phyloP scores from a whole-genome alignment of 345 rosid genomes.

The Heritiera littoralis region DNA sequence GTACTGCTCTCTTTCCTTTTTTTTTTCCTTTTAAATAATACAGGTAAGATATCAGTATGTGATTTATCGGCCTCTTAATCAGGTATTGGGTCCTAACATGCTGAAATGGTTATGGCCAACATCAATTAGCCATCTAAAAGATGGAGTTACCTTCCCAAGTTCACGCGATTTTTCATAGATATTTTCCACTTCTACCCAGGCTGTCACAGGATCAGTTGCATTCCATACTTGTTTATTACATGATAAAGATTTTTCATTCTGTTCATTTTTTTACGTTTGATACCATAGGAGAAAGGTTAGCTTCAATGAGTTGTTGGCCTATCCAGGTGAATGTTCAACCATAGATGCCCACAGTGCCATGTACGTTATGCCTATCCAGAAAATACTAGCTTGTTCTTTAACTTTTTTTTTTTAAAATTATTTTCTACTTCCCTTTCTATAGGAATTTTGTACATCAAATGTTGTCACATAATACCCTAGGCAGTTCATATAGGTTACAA shows the following conservation, averaged over 20 bases:
- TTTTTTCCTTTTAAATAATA: background rate
- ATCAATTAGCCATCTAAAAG: slow-evolving; percentile 61
- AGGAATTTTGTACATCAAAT: background rate
- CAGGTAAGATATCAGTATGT: background rate
- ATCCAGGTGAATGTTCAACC: background rate
- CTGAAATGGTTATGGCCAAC: slow-evolving; percentile 80
- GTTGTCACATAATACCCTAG: background rate
- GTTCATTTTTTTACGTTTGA: background rate
- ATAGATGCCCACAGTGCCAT: background rate
- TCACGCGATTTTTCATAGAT: slow-evolving; percentile 44
- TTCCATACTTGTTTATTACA: background rate
- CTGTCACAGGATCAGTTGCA: background rate
- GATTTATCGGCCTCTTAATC: slow-evolving; percentile 30
- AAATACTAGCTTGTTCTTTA: background rate
- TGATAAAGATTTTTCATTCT: background rate
- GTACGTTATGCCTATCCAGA: background rate
- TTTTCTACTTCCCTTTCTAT: background rate
- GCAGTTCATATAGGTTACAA: background rate
- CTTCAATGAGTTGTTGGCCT: background rate
- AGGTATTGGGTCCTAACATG: slow-evolving; percentile 79
- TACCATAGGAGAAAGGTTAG: background rate
- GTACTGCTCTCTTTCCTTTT: slow-evolving; percentile 36
- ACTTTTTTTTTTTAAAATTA: background rate
- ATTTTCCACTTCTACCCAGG: background rate
- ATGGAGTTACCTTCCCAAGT: slow-evolving; percentile 56